phyloP scores from a whole-genome alignment of 192 early-diverging fungal species.

The Haplosporangium gracile region DNA sequence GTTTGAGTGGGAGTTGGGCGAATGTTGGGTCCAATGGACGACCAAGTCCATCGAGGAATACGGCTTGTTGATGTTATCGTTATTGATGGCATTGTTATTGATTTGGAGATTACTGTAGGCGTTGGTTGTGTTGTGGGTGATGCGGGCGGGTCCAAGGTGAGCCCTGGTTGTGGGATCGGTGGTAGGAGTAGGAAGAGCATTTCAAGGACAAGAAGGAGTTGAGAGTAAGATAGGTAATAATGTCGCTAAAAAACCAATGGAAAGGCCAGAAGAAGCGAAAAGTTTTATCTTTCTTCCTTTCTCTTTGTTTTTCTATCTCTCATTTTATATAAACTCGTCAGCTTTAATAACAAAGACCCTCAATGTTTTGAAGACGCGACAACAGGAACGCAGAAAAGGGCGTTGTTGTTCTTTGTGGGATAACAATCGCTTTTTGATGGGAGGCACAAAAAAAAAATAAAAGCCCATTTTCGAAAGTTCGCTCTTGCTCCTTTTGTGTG shows the following conservation, averaged over 20 bases:
- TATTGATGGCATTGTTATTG: not conserved
- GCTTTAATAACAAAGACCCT: not conserved
- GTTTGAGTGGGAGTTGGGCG: not conserved
- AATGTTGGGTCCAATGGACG: not conserved
- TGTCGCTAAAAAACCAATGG: not conserved
- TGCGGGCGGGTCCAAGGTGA: not conserved
- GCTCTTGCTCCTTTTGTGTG: not conserved
- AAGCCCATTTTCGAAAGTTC: not conserved
- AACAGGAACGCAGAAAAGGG: not conserved
- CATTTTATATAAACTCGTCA: not conserved
- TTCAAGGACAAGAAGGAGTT: not conserved
- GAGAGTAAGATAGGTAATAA: not conserved
- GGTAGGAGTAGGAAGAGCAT: not conserved
- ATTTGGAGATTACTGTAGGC: not conserved
- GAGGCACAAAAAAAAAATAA: not conserved
- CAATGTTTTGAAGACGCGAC: not conserved
- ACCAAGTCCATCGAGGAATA: slow-evolving; percentile 4
- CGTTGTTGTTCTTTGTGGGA: not conserved
- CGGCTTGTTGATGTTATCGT: not conserved
- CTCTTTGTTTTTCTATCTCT: not conserved
- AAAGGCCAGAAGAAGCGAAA: not conserved
- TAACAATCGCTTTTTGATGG: not conserved
- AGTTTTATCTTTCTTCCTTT: not conserved
- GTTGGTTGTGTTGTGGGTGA: not conserved
- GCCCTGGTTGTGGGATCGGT: not conserved